Evolutionary conservation across 164 flowering plant genomes (phyloP), one percentile per base, ranked within the genome.

Genomic region (Magnolia changhungtana): DNA sequence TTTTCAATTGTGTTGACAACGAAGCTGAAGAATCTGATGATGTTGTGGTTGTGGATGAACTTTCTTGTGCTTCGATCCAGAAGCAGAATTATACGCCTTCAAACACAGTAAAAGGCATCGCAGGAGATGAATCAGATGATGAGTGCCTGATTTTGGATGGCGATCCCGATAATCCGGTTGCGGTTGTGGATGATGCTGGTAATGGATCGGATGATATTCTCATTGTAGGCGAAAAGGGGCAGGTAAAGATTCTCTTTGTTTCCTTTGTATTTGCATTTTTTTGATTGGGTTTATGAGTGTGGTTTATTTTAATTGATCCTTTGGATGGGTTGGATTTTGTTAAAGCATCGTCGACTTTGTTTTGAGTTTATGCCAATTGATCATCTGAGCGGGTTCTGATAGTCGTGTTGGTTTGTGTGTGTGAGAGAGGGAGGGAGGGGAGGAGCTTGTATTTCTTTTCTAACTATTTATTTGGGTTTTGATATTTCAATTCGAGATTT

Each of bases 101-200:
- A 24, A 70, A 55, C 24, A 9, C 18, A 0, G 67, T 16, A 18
- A 75, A 83, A 27, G 5, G 69, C n/a, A 18, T 51, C 50, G 70
- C 19, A 27, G 77, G 65, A 45, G 74, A 20, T 63, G 85, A 81
- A 21, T 80, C 63, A 4, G 90, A 85, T 58, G 96, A 90, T 72
- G 97, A 92, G 67, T 92, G 95, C 73, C 83, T 89, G 78, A 69
- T 93, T 50, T 83, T 93, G 84, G 97, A 91, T 27, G 87, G 86
- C 8, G 97, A 93, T 63, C 97, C 97, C 1, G 92, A 91, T 73
- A 87, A 86, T 52, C 78, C 85, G 1, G 81, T 82, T 8, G 58
- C 76, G 1, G 78, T 66, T 6, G 82, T 24, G 27, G 78, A 81
- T 49, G 85, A 75, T 23, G 10, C 65, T 18, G 80, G 13, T 0